Conservation (phyloP, 2,329 filamentous ascomycete genomes). For the Helotiales sp. region DNA sequence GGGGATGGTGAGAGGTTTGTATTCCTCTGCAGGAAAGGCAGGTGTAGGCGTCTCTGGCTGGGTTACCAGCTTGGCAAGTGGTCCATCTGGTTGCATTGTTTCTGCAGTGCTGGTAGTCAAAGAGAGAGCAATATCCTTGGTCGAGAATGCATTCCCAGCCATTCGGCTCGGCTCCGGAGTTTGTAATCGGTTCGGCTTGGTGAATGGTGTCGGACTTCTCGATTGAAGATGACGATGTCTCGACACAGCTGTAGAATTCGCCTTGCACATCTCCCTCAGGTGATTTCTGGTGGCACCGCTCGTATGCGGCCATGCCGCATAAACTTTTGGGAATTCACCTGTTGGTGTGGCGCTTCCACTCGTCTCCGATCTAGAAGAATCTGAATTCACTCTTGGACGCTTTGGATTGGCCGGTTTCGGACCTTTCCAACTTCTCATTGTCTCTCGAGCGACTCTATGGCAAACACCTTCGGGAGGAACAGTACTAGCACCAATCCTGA, state of each 20-base stretch:
- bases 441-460: constrained; percentile 63
- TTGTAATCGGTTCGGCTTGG: constrained; percentile 50
- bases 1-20: constrained; percentile 15
- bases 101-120: constrained; percentile 63
- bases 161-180: constrained; percentile 45
- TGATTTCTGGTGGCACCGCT: constrained; percentile 62
- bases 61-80: constrained; percentile 59
- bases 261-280: constrained; percentile 62
- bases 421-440: constrained; percentile 67
- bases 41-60: constrained; percentile 8
- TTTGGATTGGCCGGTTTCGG: constrained; percentile 41
- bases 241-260: constrained; percentile 45
- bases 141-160: constrained; percentile 50
- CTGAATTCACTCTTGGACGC: constrained; percentile 6
- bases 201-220: constrained; percentile 56
- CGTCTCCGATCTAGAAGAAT: constrained; percentile 35
- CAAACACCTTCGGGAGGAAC: constrained; percentile 67
- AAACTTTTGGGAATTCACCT: constrained; percentile 45
- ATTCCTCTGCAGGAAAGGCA: constrained; percentile 10
- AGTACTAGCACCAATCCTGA: constrained; percentile 61
- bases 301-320: constrained; percentile 64
- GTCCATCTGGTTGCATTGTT: constrained; percentile 62
- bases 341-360: constrained; percentile 59
- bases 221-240: constrained; percentile 48
- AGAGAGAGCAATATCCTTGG: constrained; percentile 63